A percentile compares a stretch with the other conserved stretches of the same genome.
Evolutionary conservation across 2,329 filamentous ascomycete species (phyloP).

Genomic region (Xylaria sp.): DNA sequence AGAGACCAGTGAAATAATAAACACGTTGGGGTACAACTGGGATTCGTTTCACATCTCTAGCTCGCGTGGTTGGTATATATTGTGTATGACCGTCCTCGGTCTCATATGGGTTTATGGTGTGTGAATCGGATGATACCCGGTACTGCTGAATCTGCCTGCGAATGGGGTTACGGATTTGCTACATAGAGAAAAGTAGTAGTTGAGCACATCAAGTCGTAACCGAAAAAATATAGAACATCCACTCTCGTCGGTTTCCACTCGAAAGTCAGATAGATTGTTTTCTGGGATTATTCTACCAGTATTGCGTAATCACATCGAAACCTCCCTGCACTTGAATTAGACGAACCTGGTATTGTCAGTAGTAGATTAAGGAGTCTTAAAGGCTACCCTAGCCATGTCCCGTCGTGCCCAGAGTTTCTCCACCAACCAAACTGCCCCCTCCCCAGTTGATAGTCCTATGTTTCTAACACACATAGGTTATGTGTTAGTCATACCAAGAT

Average conservation of each 20-base stretch:
- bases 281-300: neutral
- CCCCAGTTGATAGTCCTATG: neutral
- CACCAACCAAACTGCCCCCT: slow-evolving; percentile 25
- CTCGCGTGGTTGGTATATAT: slow-evolving; percentile 1
- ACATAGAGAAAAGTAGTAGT: neutral
- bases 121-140: slow-evolving; percentile 21
- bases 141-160: neutral
- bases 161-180: neutral
- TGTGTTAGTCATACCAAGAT: slow-evolving; percentile 16
- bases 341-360: neutral
- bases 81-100: neutral
- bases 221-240: neutral
- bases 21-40: too few relatives aligned
- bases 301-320: neutral
- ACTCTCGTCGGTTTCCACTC: neutral
- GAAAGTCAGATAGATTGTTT: neutral
- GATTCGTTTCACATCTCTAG: neutral
- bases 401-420: slow-evolving; percentile 18
- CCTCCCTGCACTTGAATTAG: neutral
- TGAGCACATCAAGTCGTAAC: neutral
- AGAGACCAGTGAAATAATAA: slow-evolving; percentile 27
- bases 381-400: neutral
- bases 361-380: neutral
- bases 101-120: neutral
- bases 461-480: neutral